Evolutionary conservation across 441 rosid species (phyloP).

Genomic region (Viola pubescens): DNA sequence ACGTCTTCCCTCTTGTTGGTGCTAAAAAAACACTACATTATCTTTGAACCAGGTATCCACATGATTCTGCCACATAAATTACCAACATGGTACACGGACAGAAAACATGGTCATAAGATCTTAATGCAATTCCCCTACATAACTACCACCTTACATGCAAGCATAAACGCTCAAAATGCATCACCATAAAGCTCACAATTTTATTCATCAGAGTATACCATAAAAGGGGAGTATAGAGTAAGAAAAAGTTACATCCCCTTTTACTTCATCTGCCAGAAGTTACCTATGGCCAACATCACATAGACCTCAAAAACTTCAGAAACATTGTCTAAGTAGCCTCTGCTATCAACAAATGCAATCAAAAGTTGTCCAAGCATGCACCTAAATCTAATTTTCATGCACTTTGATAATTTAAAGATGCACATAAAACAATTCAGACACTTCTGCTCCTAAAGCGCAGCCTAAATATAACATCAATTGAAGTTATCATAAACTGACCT

Average conservation of each 20-base stretch:
- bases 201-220: too few species aligned
- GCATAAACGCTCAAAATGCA: too few species aligned
- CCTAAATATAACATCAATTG: neutral
- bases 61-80: neutral
- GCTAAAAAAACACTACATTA: neutral
- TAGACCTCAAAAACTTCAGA: neutral
- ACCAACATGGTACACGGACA: too few species aligned
- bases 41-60: neutral
- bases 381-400: neutral
- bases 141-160: too few species aligned
- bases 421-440: slow-evolving; percentile 2
- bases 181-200: too few species aligned
- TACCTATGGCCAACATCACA: neutral
- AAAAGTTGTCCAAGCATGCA: neutral
- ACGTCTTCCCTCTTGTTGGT: slow-evolving; percentile 1
- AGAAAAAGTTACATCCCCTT: neutral
- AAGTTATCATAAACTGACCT: slow-evolving; percentile 49
- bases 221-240: too few species aligned
- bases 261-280: neutral
- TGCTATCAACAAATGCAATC: neutral
- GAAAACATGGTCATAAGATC: too few species aligned
- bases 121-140: too few species aligned
- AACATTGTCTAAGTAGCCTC: neutral
- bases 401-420: neutral
- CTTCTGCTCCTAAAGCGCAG: neutral